A percentile compares a stretch with the other conserved stretches of the same genome.
These are phyloP conservation scores for Jatropha curcas DNA, from an alignment of 345 rosid genomes.

Conservation along the genomic window DNA sequence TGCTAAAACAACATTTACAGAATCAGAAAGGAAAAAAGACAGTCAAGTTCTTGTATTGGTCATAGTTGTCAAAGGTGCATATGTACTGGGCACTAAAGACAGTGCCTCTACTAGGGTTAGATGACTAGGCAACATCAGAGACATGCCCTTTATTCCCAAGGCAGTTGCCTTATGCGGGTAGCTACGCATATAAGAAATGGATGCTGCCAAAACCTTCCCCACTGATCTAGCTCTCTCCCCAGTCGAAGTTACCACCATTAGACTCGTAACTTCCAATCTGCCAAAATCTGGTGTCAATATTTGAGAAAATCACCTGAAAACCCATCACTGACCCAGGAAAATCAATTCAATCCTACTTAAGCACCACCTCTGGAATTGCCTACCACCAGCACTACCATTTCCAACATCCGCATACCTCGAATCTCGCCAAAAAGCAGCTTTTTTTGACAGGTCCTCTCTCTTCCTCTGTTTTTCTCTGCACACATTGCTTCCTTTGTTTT, in stretches of 20 bases:
- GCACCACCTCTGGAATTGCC: background rate
- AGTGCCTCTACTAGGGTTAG: background rate
- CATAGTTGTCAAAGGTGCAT: background rate
- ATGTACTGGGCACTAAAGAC: background rate
- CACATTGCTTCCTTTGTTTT: too few relatives aligned
- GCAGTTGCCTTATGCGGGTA: too few relatives aligned
- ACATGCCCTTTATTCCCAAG: too few relatives aligned
- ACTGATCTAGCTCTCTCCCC: background rate
- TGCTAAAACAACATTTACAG: conserved; percentile 9
- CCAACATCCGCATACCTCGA: background rate
- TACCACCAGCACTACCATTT: background rate
- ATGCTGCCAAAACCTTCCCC: background rate
- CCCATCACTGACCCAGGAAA: background rate
- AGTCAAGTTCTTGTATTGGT: background rate
- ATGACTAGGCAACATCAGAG: too few relatives aligned
- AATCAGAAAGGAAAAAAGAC: background rate
- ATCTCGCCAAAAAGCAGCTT: background rate
- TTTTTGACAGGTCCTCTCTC: background rate
- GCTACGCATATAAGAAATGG: too few relatives aligned
- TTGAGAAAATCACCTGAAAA: background rate
- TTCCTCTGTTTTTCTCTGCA: background rate
- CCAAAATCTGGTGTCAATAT: background rate
- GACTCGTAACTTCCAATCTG: background rate
- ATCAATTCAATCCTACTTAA: background rate
- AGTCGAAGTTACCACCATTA: background rate